These are phyloP conservation scores for Cenchrus purpureus DNA, from an alignment of 176 grass and related monocot genomes.

Conservation along the genomic window DNA sequence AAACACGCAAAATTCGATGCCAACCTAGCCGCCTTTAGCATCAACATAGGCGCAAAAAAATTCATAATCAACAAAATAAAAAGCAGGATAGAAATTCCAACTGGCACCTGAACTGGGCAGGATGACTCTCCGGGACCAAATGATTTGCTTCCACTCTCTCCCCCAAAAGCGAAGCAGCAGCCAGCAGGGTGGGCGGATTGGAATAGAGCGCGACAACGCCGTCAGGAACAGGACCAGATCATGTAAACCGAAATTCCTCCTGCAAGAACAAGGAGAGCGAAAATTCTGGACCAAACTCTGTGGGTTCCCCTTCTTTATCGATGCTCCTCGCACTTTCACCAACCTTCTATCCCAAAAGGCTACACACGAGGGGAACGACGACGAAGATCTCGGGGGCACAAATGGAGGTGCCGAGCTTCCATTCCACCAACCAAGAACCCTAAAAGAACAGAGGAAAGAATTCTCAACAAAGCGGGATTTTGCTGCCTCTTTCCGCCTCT, in stretches of 20 bases:
- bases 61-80: conserved; percentile 27
- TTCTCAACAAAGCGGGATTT: conserved; percentile 31
- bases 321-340: conserved; percentile 24
- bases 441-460: conserved; percentile 29
- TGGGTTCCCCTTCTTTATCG: neutral
- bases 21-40: conserved; percentile 26
- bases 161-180: conserved; percentile 42
- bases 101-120: conserved; percentile 31
- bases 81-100: conserved; percentile 43
- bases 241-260: conserved; percentile 44
- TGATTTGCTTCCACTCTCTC: conserved; percentile 60
- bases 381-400: conserved; percentile 47
- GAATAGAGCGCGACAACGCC: conserved; percentile 21
- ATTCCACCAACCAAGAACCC: conserved; percentile 40
- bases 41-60: conserved; percentile 27
- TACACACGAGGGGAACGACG: conserved; percentile 29
- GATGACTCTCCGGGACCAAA: conserved; percentile 39
- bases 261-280: neutral
- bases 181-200: conserved; percentile 20
- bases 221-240: conserved; percentile 59
- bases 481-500: conserved; percentile 36
- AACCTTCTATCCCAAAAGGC: conserved; percentile 23
- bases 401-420: conserved; percentile 32
- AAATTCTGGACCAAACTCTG: neutral
- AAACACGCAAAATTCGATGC: conserved; percentile 12